phyloP scores from a whole-genome alignment of 2,329 filamentous ascomycete genomes.

The Penicillium digitatum region DNA sequence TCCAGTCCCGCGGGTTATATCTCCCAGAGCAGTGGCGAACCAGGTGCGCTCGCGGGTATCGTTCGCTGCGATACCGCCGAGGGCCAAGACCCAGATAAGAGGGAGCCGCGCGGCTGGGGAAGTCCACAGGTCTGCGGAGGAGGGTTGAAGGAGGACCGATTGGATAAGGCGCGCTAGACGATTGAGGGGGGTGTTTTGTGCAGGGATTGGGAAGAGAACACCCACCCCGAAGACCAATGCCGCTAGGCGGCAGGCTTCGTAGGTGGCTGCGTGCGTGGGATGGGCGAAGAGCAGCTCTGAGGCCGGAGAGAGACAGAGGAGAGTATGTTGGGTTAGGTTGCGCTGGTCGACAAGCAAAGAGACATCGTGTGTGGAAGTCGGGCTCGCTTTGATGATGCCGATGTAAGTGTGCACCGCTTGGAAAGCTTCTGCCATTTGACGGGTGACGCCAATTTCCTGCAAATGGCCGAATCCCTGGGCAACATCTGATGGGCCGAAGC shows the following conservation, averaged over 20 bases:
- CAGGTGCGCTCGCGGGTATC: constrained; percentile 30
- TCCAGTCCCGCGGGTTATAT: constrained; percentile 17
- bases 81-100: constrained; percentile 36
- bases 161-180: constrained; percentile 28
- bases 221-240: constrained; percentile 38
- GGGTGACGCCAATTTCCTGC: constrained; percentile 26
- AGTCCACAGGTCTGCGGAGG: constrained; percentile 25
- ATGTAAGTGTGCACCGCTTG: constrained; percentile 34
- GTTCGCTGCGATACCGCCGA: constrained; percentile 40
- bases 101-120: constrained; percentile 21
- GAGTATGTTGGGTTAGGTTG: constrained; percentile 38
- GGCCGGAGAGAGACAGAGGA: constrained; percentile 32
- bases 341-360: constrained; percentile 36
- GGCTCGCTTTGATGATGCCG: constrained; percentile 25
- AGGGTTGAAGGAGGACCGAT: constrained; percentile 22
- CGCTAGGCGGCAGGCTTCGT: constrained; percentile 37
- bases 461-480: constrained; percentile 26
- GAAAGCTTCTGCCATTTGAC: constrained; percentile 30
- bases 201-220: constrained; percentile 40
- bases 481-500: constrained; percentile 24
- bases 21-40: constrained; percentile 30
- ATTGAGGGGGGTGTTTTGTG: constrained; percentile 35
- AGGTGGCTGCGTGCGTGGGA: constrained; percentile 25
- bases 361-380: constrained; percentile 19
- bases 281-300: constrained; percentile 21